phyloP scores from a whole-genome alignment of 2,329 filamentous ascomycete genomes.

The Fusarium floridanum region DNA sequence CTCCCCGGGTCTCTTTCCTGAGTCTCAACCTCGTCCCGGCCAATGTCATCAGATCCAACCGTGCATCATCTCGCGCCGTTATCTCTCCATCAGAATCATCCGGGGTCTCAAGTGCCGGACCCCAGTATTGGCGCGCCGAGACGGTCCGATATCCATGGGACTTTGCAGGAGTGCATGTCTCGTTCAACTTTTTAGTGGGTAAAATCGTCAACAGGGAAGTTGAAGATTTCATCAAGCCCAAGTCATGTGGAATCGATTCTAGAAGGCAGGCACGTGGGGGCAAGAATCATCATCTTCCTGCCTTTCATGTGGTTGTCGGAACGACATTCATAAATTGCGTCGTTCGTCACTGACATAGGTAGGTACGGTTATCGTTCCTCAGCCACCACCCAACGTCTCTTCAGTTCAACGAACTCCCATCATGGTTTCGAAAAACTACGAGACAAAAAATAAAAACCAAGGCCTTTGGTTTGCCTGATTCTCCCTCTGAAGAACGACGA shows the following conservation, averaged over 20 bases:
- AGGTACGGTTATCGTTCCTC: not conserved
- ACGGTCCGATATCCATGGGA: slow-evolving; percentile 35
- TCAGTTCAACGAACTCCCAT: not conserved
- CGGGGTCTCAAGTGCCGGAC: slow-evolving; percentile 20
- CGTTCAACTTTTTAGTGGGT: slow-evolving; percentile 29
- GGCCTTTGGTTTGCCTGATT: not conserved
- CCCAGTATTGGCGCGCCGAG: slow-evolving; percentile 22
- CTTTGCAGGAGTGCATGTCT: slow-evolving; percentile 27
- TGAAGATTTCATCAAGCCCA: slow-evolving; percentile 1
- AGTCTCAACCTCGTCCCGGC: slow-evolving; percentile 10
- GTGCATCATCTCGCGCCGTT: slow-evolving; percentile 2
- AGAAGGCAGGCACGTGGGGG: slow-evolving; percentile 12
- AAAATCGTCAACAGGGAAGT: not conserved
- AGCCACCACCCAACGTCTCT: not conserved
- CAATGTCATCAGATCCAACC: not conserved
- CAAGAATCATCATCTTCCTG: not conserved
- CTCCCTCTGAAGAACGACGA: not conserved
- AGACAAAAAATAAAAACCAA: not conserved
- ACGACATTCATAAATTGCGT: not conserved
- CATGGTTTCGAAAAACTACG: not conserved
- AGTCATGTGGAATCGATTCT: slow-evolving; percentile 6
- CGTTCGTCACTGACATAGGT: not conserved
- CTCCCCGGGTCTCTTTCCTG: slow-evolving; percentile 13
- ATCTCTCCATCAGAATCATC: slow-evolving; percentile 12
- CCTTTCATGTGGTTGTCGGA: not conserved